Evolutionary conservation across 345 rosid species (phyloP).

Genomic region (Murraya paniculata): DNA sequence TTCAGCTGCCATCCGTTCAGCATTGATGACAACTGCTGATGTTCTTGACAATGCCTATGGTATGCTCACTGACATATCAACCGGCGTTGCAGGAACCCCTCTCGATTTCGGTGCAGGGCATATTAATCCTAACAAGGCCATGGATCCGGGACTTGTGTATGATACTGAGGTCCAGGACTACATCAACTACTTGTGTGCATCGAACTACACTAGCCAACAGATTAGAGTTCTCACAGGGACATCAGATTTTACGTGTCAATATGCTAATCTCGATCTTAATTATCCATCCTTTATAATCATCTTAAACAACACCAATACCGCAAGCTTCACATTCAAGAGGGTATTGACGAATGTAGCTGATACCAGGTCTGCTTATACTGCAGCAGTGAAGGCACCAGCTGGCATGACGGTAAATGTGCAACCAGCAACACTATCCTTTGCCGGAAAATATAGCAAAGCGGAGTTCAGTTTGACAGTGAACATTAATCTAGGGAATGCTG

Average conservation of each 20-base stretch:
- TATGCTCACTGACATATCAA: constrained; percentile 34
- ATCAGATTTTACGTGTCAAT: constrained; percentile 22
- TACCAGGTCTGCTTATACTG: background rate
- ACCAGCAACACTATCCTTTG: constrained; percentile 29
- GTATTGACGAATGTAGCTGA: constrained; percentile 13
- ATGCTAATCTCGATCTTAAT: constrained; percentile 39
- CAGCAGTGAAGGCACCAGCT: constrained; percentile 20
- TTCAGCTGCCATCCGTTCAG: constrained; percentile 42
- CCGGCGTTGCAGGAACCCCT: constrained; percentile 34
- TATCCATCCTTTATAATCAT: constrained; percentile 52
- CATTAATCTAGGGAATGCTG: constrained; percentile 22
- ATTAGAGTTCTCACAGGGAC: constrained; percentile 30
- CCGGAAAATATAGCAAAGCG: constrained; percentile 26
- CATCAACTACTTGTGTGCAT: constrained; percentile 32
- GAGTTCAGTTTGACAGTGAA: constrained; percentile 37
- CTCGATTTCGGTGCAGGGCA: constrained; percentile 54
- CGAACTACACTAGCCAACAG: constrained; percentile 36
- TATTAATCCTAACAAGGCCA: constrained; percentile 35
- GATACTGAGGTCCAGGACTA: constrained; percentile 33
- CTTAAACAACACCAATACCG: constrained; percentile 44
- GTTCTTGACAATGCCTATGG: constrained; percentile 20
- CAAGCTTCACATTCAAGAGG: constrained; percentile 28
- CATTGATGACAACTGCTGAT: constrained; percentile 49
- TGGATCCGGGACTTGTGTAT: constrained; percentile 48
- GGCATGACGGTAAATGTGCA: constrained; percentile 34